Conservation (phyloP, 176 grass and related monocot genomes). For the Cenchrus americanus region DNA sequence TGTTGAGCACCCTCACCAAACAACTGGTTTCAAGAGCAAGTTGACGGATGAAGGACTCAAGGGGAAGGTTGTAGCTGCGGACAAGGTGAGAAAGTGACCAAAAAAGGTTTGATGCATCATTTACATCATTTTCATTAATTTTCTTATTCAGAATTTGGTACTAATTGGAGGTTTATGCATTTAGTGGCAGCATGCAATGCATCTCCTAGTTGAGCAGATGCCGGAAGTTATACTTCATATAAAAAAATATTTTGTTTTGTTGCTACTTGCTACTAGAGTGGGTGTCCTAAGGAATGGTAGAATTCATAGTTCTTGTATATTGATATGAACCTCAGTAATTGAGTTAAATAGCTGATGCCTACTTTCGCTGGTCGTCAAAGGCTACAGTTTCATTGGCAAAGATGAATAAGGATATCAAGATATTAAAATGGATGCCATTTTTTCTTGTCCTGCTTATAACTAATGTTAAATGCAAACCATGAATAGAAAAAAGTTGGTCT, state of each 20-base stretch:
- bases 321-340: background rate
- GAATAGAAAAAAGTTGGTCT: background rate
- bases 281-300: background rate
- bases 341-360: background rate
- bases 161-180: no score
- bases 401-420: background rate
- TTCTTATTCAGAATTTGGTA: no score
- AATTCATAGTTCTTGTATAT: background rate
- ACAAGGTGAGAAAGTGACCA: constrained; percentile 29
- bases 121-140: background rate
- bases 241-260: background rate
- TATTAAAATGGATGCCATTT: background rate
- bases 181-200: no score
- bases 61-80: background rate
- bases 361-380: background rate
- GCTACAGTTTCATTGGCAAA: background rate
- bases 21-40: background rate
- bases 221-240: background rate
- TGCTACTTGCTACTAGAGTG: background rate
- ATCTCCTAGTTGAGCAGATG: background rate
- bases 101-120: background rate
- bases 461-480: background rate
- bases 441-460: background rate
- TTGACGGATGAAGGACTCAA: background rate
- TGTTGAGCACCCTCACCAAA: background rate